Conservation (phyloP, 1,284 basidiomycete species). For the Trametes polyzona region DNA sequence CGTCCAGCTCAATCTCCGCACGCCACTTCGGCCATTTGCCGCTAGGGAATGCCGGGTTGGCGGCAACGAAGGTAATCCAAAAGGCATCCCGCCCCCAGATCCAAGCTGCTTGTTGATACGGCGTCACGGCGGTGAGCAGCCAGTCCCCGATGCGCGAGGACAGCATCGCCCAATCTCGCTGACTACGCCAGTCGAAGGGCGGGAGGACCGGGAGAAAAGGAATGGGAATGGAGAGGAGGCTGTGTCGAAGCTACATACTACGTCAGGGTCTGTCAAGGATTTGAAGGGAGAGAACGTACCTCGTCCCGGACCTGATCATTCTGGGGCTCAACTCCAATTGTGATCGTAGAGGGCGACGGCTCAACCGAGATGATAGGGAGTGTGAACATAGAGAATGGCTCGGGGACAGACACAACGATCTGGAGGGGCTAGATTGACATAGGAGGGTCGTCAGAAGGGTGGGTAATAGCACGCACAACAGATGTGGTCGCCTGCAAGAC, state of each 20-base stretch:
- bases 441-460: not conserved
- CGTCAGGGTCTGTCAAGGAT: not conserved
- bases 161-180: not conserved
- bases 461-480: not conserved
- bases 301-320: not conserved
- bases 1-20: not conserved
- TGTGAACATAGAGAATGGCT: not conserved
- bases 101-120: not conserved
- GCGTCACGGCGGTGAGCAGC: not conserved
- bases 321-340: not conserved
- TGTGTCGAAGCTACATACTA: not conserved
- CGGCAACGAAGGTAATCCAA: not conserved
- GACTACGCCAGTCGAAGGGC: not conserved
- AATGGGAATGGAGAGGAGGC: not conserved
- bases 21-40: not conserved
- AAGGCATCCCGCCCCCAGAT: not conserved
- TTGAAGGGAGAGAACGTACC: not conserved
- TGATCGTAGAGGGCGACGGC: not conserved
- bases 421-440: not conserved
- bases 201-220: not conserved
- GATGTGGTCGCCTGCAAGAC: too few relatives aligned
- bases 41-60: not conserved
- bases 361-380: not conserved
- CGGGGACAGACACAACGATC: not conserved
- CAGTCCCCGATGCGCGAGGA: not conserved